Percentiles rank a stretch among this genome's conserved stretches.
These are phyloP conservation scores for Starmerella davenportii DNA, from an alignment of 805 yeast species.

Conservation along the genomic window DNA sequence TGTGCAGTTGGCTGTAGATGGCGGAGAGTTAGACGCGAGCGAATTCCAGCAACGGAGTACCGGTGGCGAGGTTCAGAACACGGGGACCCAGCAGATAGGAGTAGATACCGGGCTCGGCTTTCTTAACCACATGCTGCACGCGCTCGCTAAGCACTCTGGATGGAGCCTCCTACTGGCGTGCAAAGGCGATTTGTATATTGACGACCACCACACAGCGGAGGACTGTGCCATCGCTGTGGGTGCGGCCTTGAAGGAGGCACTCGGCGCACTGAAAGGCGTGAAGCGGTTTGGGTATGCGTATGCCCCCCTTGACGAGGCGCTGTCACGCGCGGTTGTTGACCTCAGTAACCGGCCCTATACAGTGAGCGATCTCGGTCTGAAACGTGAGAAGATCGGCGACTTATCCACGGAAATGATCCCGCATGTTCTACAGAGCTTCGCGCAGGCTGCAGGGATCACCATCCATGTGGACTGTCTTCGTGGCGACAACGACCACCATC, in stretches of 20 bases:
- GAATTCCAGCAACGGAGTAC: constrained; percentile 4
- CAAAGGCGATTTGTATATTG: constrained; percentile 85
- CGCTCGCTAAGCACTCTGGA: constrained; percentile 89
- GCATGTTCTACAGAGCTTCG: constrained; percentile 88
- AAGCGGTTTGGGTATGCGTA: constrained; percentile 83
- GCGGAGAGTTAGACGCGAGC: constrained; percentile 46
- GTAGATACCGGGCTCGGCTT: constrained; percentile 90
- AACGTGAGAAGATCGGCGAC: constrained; percentile 85
- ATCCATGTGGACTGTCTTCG: constrained; percentile 86
- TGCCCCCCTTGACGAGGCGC: constrained; percentile 94
- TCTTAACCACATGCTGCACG: constrained; percentile 93
- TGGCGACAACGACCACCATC: constrained; percentile 90
- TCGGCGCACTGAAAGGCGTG: constrained; percentile 79
- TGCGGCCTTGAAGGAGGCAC: constrained; percentile 67
- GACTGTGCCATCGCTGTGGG: constrained; percentile 92
- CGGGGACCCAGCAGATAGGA: constrained; percentile 53
- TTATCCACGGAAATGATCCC: constrained; percentile 92
- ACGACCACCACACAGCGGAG: constrained; percentile 93
- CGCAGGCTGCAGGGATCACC: constrained; percentile 78
- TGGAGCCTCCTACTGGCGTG: constrained; percentile 87
- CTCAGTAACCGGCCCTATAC: constrained; percentile 86
- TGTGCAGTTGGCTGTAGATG: constrained; percentile 65
- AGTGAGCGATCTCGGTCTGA: constrained; percentile 71
- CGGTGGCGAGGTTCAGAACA: constrained; percentile 43
- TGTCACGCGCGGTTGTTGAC: constrained; percentile 91